phyloP scores from a whole-genome alignment of 163 green algal genomes.

The Scenedesmus sp. region DNA sequence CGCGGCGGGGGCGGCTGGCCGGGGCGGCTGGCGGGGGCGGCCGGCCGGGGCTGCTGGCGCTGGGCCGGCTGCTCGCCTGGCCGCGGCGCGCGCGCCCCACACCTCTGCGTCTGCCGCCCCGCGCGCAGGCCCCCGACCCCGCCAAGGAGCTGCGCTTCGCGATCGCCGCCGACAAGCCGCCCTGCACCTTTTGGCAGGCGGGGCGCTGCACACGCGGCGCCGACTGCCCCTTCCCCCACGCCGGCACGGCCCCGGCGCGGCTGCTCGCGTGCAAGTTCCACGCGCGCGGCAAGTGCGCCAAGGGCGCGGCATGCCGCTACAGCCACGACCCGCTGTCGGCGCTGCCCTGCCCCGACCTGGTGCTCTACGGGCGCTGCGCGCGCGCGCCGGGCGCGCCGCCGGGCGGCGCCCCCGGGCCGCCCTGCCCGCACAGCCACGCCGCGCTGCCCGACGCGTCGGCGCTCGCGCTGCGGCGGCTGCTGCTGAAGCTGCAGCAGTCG shows the following conservation, averaged over 20 bases:
- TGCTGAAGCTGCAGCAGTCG: neutral
- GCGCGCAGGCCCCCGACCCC: neutral
- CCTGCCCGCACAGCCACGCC: no score
- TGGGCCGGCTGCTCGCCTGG: neutral
- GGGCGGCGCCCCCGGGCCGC: no score
- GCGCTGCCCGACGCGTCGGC: no score
- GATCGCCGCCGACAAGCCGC: constrained; percentile 8
- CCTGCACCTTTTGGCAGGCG: constrained; percentile 31
- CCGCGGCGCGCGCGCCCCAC: no score
- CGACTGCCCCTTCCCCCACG: constrained; percentile 20
- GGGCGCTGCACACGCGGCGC: constrained; percentile 28
- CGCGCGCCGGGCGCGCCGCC: no score
- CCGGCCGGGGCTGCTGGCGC: neutral
- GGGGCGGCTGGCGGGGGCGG: neutral
- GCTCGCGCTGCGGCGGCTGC: constrained; percentile 1
- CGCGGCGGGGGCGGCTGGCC: neutral
- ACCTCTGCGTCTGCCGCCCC: no score
- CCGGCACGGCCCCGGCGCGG: neutral
- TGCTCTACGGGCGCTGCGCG: no score
- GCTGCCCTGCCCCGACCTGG: no score
- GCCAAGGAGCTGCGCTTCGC: constrained; percentile 22
- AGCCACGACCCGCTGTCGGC: neutral
- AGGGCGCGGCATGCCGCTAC: neutral
- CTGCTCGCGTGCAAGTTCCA: constrained; percentile 26
- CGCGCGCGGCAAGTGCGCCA: neutral